Conservation (phyloP, 352 stramenopile genomes). For the Phytopythium oedochilum region DNA sequence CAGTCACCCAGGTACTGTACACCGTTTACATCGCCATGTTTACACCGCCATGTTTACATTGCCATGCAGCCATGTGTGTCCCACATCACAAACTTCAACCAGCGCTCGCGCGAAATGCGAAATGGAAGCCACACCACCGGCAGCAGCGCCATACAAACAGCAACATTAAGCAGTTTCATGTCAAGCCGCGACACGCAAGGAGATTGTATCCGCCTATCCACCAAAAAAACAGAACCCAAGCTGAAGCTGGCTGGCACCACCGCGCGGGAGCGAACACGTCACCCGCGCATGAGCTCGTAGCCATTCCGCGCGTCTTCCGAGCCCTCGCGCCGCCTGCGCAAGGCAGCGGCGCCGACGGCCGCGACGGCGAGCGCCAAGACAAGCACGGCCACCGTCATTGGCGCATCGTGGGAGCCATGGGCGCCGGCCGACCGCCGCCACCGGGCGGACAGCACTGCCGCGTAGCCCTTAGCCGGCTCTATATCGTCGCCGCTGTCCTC, state of each 20-base stretch:
- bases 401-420: background rate
- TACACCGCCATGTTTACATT: no score
- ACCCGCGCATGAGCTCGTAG: background rate
- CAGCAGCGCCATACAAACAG: no score
- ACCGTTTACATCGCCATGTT: no score
- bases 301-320: background rate
- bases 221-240: no score
- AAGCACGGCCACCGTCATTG: background rate
- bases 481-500: background rate
- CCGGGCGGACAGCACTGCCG: background rate
- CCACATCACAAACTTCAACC: background rate
- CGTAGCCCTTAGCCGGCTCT: background rate
- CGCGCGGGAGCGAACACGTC: no score
- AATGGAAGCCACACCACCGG: no score
- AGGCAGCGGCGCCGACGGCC: background rate
- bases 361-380: background rate
- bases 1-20: background rate
- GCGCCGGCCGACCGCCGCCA: background rate
- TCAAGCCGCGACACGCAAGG: no score
- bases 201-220: no score
- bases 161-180: no score
- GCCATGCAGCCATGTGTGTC: background rate
- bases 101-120: background rate
- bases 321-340: no score
- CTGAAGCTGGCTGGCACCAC: no score